Base-by-base conservation (phyloP, 768 basidiomycete genomes). In the Clitopilus hobsonii region DNA sequence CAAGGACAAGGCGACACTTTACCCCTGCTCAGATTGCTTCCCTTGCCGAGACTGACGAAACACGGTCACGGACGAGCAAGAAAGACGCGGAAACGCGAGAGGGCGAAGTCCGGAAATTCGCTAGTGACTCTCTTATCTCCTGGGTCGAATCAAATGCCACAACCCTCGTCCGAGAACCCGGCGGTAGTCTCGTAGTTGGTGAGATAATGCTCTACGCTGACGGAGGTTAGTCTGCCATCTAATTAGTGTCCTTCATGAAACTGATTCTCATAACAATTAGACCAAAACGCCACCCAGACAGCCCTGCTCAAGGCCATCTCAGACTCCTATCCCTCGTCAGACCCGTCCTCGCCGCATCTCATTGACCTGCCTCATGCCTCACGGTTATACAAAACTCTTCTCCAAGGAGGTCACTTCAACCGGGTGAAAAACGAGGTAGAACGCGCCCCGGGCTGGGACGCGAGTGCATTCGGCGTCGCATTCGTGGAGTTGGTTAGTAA, bases 371-470 rank as follows among this genome's bases (percentile, higher is more conserved):
- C 92, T 1, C 91, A 93, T 61, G 82, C 87, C 0, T 87, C 90
- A 2, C 80, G 94, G 36, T 65, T 94, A 49, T 95, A 92, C 79
- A 97, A 97, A 67, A 85, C 84, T 5, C 82, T 97, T 5, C 77
- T 97, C 1, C 92, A 95, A 65, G 94, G 94, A 5, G 94, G 94
- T 0, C 93, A 95, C 65, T 97, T 85, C 70, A 85, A 83, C 57
- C 86, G 84, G 27, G 66, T 78, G 0, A 79, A 83, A 2, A 76
- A 77, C 20, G 58, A 77, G 2, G 73, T 95, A 30, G 78, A 80
- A 27, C 76, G 68, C 6, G 74, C 80, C 2, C 61, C 78, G 2
- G 60, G 67, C 1, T 93, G 86, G 77, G 82, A 85, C 18, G 72
- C 86, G 0, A 64, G 69, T 1, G 69, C 68, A 1, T 92, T 92